phyloP scores from a whole-genome alignment of 129 eudicot species.

The Apium graveolens region DNA sequence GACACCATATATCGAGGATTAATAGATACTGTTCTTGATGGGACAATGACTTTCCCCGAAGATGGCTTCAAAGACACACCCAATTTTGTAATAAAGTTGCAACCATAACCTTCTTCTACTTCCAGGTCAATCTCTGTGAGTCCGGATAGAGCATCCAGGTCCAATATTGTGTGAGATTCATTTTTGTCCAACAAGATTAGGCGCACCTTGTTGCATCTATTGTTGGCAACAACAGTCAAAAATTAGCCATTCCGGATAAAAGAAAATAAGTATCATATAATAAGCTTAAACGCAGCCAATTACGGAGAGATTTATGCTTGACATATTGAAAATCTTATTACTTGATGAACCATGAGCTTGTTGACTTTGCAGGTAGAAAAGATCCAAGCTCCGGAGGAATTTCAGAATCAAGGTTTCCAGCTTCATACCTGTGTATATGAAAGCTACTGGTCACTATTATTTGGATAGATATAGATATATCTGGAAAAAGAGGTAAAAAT shows the following conservation, averaged over 20 bases:
- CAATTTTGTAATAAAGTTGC: slow-evolving; percentile 43
- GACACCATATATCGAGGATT: slow-evolving; percentile 62
- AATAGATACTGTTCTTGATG: slow-evolving; percentile 58
- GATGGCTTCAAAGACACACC: slow-evolving; percentile 79
- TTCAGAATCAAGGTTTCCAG: slow-evolving; percentile 37
- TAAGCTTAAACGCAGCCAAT: background rate
- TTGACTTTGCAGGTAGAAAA: slow-evolving; percentile 66
- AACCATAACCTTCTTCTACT: slow-evolving; percentile 43
- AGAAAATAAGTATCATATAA: background rate
- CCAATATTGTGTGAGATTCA: slow-evolving; percentile 49
- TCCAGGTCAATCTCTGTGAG: slow-evolving; percentile 75
- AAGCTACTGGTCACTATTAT: background rate
- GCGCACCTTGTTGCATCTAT: slow-evolving; percentile 68
- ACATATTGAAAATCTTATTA: slow-evolving; percentile 19
- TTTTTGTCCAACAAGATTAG: slow-evolving; percentile 52
- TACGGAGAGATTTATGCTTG: background rate
- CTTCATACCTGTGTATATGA: slow-evolving; percentile 52
- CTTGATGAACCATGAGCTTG: slow-evolving; percentile 86
- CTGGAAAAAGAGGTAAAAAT: background rate
- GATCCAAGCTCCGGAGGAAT: slow-evolving; percentile 57
- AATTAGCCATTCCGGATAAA: background rate
- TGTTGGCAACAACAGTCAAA: slow-evolving; percentile 15
- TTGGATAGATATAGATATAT: background rate
- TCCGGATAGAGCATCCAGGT: slow-evolving; percentile 94
- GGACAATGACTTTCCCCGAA: slow-evolving; percentile 24